phyloP scores from a whole-genome alignment of 1,284 basidiomycete species.

The Rhodotorula glutinis region DNA sequence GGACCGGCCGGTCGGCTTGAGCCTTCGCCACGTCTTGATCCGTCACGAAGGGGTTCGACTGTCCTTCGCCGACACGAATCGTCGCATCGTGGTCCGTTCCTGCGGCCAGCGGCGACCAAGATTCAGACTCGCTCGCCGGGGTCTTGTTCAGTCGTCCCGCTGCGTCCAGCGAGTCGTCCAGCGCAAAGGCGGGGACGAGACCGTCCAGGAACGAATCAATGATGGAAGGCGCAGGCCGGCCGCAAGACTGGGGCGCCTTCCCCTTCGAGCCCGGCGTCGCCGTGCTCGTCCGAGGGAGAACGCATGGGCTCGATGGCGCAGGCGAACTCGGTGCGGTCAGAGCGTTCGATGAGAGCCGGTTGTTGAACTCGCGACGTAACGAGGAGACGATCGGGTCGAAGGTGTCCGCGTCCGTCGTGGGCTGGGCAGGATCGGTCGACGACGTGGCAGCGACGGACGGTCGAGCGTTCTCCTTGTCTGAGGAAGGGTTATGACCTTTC shows the following conservation, averaged over 20 bases:
- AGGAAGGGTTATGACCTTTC: neutral
- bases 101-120: slow-evolving; percentile 23
- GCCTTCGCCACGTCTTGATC: neutral
- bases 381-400: slow-evolving; percentile 35
- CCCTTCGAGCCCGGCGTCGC: slow-evolving; percentile 38
- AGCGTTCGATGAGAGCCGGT: slow-evolving; percentile 37
- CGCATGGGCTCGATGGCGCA: slow-evolving; percentile 34
- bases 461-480: slow-evolving; percentile 26
- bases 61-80: neutral
- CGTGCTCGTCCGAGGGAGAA: slow-evolving; percentile 37
- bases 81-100: slow-evolving; percentile 17
- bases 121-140: slow-evolving; percentile 35
- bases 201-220: slow-evolving; percentile 35
- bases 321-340: slow-evolving; percentile 39
- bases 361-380: slow-evolving; percentile 33
- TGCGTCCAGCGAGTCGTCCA: neutral
- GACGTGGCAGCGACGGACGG: neutral
- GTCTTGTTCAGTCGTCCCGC: slow-evolving; percentile 1
- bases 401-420: slow-evolving; percentile 23
- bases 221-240: slow-evolving; percentile 33
- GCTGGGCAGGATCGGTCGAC: slow-evolving; percentile 10
- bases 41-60: neutral
- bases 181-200: slow-evolving; percentile 24
- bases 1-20: neutral
- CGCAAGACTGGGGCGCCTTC: slow-evolving; percentile 33